These are phyloP conservation scores for Colletotrichum sp. DNA, from an alignment of 2,329 filamentous ascomycete species.

Conservation along the genomic window DNA sequence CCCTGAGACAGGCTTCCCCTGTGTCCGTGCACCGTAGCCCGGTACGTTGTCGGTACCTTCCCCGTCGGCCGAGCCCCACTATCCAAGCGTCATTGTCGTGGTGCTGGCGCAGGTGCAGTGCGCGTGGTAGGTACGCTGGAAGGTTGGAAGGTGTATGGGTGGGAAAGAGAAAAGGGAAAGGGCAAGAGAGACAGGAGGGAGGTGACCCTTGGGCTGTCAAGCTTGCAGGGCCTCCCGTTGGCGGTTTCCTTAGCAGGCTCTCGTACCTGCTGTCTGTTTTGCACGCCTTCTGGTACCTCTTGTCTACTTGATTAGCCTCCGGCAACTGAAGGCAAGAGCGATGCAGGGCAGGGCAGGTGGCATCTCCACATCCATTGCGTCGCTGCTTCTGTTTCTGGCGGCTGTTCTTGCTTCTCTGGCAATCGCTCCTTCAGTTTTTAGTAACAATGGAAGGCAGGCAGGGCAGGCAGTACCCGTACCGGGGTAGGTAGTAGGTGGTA, in stretches of 20 bases:
- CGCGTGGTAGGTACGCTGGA: neutral
- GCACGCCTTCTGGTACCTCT: neutral
- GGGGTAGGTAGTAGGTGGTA: neutral
- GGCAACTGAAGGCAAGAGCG: neutral
- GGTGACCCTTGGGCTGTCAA: neutral
- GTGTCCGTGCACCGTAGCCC: neutral
- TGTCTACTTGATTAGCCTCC: neutral
- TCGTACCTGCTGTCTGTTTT: neutral
- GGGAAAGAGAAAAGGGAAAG: neutral
- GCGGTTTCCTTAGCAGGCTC: neutral
- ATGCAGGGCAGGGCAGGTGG: neutral
- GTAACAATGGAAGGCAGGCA: neutral
- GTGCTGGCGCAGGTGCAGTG: neutral
- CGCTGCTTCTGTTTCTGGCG: neutral
- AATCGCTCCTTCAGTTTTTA: neutral
- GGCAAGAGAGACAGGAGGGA: neutral
- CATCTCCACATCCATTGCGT: neutral
- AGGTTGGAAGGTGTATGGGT: neutral
- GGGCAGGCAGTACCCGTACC: neutral
- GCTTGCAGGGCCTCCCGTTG: neutral
- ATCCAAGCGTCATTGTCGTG: conserved; percentile 8
- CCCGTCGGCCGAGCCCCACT: neutral
- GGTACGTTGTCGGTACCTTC: conserved; percentile 2
- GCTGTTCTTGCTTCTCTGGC: neutral
- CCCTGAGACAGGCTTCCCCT: neutral